Percentiles rank a stretch among this genome's conserved stretches.
These are phyloP conservation scores for Tricladium varicosporioides DNA, from an alignment of 2,329 filamentous ascomycete genomes.

Conservation along the genomic window DNA sequence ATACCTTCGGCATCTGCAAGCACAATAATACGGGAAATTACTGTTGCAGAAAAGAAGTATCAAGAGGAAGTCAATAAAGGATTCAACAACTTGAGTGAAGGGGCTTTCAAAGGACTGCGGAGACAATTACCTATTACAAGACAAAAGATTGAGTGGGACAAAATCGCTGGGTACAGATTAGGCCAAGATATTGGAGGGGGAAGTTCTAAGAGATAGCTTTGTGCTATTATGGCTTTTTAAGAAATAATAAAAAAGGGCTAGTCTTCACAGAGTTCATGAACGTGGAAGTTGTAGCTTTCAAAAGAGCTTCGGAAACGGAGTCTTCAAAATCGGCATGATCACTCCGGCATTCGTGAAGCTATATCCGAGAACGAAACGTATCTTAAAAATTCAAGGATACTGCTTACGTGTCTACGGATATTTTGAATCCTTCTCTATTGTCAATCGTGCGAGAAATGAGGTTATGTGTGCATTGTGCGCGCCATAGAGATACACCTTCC, in stretches of 20 bases:
- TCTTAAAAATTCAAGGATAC: too few relatives aligned
- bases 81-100: conserved; percentile 85
- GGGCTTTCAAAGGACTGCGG: conserved; percentile 88
- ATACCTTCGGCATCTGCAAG: conserved; percentile 59
- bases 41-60: conserved; percentile 81
- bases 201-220: conserved; percentile 49
- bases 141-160: conserved; percentile 99
- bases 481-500: too few relatives aligned
- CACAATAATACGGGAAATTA: conserved; percentile 71
- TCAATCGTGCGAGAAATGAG: too few relatives aligned
- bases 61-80: conserved; percentile 94
- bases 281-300: too few relatives aligned
- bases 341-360: too few relatives aligned
- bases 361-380: too few relatives aligned
- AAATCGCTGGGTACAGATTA: conserved; percentile 87
- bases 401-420: too few relatives aligned
- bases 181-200: conserved; percentile 77
- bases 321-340: too few relatives aligned
- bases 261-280: too few relatives aligned
- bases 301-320: too few relatives aligned
- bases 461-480: too few relatives aligned
- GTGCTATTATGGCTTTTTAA: not conserved
- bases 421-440: too few relatives aligned
- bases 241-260: not conserved
- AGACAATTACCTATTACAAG: conserved; percentile 93